Percentiles rank a stretch among this genome's conserved stretches.
phyloP scores from a whole-genome alignment of 2,329 filamentous ascomycete species.

The Cytospora piceicola region DNA sequence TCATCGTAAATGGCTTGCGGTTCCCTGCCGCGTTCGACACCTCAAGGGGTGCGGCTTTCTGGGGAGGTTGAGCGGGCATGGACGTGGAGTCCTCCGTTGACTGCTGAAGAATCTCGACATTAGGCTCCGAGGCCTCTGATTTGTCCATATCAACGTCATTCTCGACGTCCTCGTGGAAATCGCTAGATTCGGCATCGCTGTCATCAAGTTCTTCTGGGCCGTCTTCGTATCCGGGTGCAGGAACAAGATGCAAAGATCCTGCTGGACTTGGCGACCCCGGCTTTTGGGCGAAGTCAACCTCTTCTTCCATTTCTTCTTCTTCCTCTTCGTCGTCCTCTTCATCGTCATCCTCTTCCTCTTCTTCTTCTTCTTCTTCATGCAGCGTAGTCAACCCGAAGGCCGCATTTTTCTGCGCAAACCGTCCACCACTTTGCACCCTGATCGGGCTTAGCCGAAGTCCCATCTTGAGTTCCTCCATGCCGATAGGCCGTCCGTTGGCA shows the following conservation, averaged over 20 bases:
- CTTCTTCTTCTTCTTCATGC: slow-evolving; percentile 45
- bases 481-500: slow-evolving; percentile 69
- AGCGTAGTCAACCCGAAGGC: slow-evolving; percentile 49
- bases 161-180: slow-evolving; percentile 49
- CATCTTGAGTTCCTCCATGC: slow-evolving; percentile 69
- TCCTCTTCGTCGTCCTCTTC: slow-evolving; percentile 35
- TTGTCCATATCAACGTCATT: slow-evolving; percentile 46
- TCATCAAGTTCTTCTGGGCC: slow-evolving; percentile 37
- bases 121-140: slow-evolving; percentile 47
- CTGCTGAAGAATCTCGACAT: slow-evolving; percentile 51
- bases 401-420: slow-evolving; percentile 46
- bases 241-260: slow-evolving; percentile 47
- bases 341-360: slow-evolving; percentile 34
- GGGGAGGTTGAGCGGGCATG: slow-evolving; percentile 50
- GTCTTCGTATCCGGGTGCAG: slow-evolving; percentile 41
- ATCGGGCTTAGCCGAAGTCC: slow-evolving; percentile 67
- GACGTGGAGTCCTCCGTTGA: slow-evolving; percentile 41
- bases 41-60: slow-evolving; percentile 55
- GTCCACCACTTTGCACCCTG: slow-evolving; percentile 55
- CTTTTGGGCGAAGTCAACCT: slow-evolving; percentile 26
- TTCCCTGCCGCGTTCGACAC: slow-evolving; percentile 58
- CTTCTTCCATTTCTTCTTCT: slow-evolving; percentile 35
- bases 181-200: slow-evolving; percentile 47
- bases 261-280: slow-evolving; percentile 39
- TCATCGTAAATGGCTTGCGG: slow-evolving; percentile 47